Evolutionary conservation across 208 protist genomes (phyloP), one percentile per base, ranked within the genome.

Genomic region (Acanthamoeba castellanii): DNA sequence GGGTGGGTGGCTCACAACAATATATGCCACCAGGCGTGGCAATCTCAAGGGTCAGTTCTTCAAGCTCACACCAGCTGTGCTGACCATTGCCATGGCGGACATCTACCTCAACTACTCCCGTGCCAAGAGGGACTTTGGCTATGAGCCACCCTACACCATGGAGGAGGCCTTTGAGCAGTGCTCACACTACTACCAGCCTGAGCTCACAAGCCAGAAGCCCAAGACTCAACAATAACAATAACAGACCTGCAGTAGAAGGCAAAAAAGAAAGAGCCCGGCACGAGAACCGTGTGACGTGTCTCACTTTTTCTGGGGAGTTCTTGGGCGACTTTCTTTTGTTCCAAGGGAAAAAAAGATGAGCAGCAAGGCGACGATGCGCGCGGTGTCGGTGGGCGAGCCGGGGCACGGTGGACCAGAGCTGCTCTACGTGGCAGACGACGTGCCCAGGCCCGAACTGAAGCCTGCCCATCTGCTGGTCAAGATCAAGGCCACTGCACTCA

Each of bases 401-500:
- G 70, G n/a, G 11, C 70, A 45, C 22, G 70, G 70, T 45, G n/a
- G n/a, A n/a, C n/a, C n/a, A n/a, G n/a, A n/a, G n/a, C n/a, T n/a
- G n/a, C n/a, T n/a, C n/a, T n/a, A n/a, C n/a, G n/a, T n/a, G 11
- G 70, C 70, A 45, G 70, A 78, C 8, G 70, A 78, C 70, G 22
- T 78, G 70, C 30, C 70, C 5, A 16, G 30, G 30, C 70, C 70
- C 32, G 70, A 34, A 78, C 70, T 78, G 30, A 34, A 45, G 70
- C 70, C 70, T 25, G 93, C 76, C 85, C 92, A 96, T 42, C 95
- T 99, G 16, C 97, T 99, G 78, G 98, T 99, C 59, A 97, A 97
- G 82, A 97, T 99, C 32, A n/a, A n/a, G n/a, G n/a, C n/a, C n/a
- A 98, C 98, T 72, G 98, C 97, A 47, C 94, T 99, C 32, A 99